Evolutionary conservation across 75 land plant species (phyloP).

Genomic region (Cryptomeria japonica): DNA sequence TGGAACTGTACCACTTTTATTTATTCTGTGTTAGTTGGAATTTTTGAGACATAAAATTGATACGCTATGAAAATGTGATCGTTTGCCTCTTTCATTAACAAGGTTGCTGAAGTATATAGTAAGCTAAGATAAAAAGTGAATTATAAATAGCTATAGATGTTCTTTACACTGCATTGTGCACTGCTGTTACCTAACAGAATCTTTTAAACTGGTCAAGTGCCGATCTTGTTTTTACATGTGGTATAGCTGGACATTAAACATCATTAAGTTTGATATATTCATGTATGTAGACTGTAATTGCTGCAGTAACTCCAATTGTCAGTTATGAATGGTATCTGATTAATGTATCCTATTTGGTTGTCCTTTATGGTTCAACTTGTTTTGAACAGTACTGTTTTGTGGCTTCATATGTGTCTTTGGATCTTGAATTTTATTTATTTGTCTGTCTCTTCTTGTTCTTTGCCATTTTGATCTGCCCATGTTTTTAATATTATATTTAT

Average conservation of each 20-base stretch:
- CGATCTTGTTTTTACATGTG: background rate
- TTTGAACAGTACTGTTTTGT: background rate
- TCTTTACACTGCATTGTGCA: background rate
- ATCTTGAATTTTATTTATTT: background rate
- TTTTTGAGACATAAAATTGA: background rate
- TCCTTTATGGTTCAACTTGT: background rate
- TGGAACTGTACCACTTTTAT: background rate
- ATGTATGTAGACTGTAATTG: background rate
- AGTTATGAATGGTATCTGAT: background rate
- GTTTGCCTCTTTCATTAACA: background rate
- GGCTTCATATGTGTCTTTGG: background rate
- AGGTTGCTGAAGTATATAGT: background rate
- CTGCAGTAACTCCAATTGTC: background rate
- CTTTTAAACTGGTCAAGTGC: background rate
- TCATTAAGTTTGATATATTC: background rate
- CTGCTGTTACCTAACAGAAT: background rate
- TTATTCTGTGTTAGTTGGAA: background rate
- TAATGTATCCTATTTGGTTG: background rate
- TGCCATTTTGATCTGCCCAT: background rate
- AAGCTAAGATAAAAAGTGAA: background rate
- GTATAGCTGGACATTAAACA: background rate
- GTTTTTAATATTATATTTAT: background rate
- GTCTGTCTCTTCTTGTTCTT: background rate
- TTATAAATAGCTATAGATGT: background rate
- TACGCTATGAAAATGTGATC: background rate